Evolutionary conservation across 2,329 filamentous ascomycete species (phyloP), one percentile per base, ranked within the genome.

Genomic region (Aspergillus amoenus): DNA sequence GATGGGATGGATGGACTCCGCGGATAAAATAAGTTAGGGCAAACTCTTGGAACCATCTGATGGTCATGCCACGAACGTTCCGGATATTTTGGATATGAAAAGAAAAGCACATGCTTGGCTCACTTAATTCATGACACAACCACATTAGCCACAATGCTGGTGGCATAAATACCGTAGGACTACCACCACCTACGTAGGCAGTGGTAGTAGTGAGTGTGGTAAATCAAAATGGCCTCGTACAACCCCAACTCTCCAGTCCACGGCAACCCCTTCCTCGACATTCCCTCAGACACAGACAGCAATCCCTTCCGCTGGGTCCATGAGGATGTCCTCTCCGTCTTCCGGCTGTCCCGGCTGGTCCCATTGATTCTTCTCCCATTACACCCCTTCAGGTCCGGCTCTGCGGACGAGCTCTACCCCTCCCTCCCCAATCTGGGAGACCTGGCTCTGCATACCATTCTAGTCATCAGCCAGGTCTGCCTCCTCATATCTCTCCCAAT

Each of bases 231-330:
- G 52, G 52, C 52, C 5, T 50, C 52, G 2, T 55, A 30, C 52
- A 49, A 22, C 37, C 34, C 52, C 3, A 55, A 55, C 27, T 9
- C 18, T 18, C 34, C 34, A 5, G 22, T 42, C 34, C 45, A 42
- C n/a, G 39, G 45, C n/a, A 49, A 55, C 32, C 44, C 52, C 37
- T 55, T 55, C 37, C 17, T 55, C 15, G 24, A 40, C 22, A 55
- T 55, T n/a, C 52, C 52, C n/a, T 42, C 44, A 2, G 52, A 55
- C 24, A 55, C 47, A 27, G 44, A 49, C 39, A 24, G 32, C 15
- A 41, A 55, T 24, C 52, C 52, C 15, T 41, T 50, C 22, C 44
- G 22, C 24, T 41, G 32, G 27, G n/a, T 48, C 13, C 15, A 12
- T 12, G 21, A 55, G 24, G 52, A 55, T 21, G 9, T 50, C 45